Conservation (phyloP, 805 yeast genomes). For the Saturnispora serradocipensis region DNA sequence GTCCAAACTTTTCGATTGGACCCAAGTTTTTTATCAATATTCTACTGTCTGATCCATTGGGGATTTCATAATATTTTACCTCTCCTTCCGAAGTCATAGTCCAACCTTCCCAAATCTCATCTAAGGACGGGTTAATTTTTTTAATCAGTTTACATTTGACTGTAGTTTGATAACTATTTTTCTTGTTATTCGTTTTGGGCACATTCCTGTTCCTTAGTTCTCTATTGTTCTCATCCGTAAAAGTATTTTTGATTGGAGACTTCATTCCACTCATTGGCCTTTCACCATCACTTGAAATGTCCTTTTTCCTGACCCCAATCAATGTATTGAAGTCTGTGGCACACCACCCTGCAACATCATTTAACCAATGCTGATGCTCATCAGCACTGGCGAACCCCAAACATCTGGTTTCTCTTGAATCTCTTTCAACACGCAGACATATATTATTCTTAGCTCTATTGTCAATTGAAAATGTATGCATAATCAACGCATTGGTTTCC, state of each 20-base stretch:
- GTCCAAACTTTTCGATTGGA: slow-evolving; percentile 63
- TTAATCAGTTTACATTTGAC: too few relatives aligned
- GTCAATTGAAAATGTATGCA: slow-evolving; percentile 67
- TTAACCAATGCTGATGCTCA: slow-evolving; percentile 61
- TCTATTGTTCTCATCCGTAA: not conserved
- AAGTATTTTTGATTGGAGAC: not conserved
- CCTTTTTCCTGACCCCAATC: slow-evolving; percentile 52
- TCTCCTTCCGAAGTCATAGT: slow-evolving; percentile 63
- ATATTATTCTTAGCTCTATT: slow-evolving; percentile 71
- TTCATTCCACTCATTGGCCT: not conserved
- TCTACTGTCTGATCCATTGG: slow-evolving; percentile 35
- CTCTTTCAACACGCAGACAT: slow-evolving; percentile 86
- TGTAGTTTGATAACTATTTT: not conserved
- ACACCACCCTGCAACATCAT: slow-evolving; percentile 69
- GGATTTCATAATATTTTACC: slow-evolving; percentile 50
- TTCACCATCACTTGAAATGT: slow-evolving; percentile 5
- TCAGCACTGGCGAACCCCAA: slow-evolving; percentile 69
- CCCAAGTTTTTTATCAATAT: slow-evolving; percentile 48
- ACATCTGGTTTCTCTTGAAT: slow-evolving; percentile 84
- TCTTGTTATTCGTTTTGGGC: not conserved
- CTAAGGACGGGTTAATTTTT: slow-evolving; percentile 25
- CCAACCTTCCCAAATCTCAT: slow-evolving; percentile 72
- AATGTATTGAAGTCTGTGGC: slow-evolving; percentile 67
- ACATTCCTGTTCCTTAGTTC: not conserved
- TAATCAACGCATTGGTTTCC: slow-evolving; percentile 46